Percentiles rank a stretch among this genome's conserved stretches.
These are phyloP conservation scores for Mrakia gelida DNA, from an alignment of 768 basidiomycete genomes.

Conservation along the genomic window DNA sequence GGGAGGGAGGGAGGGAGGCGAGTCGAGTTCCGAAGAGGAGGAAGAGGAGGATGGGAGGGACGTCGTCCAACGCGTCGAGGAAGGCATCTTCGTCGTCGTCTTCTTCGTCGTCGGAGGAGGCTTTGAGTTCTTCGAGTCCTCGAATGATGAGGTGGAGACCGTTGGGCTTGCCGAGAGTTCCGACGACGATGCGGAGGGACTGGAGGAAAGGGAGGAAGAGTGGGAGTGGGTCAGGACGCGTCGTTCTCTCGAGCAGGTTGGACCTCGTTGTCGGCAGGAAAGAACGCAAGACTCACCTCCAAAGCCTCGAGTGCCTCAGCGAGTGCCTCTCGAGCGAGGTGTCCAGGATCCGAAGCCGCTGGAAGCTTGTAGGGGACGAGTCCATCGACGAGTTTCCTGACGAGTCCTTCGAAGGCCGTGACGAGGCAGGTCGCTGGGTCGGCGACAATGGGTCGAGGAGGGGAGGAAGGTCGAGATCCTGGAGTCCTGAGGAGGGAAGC, in stretches of 20 bases:
- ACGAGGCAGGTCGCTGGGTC: slow-evolving; percentile 14
- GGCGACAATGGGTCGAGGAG: slow-evolving; percentile 7
- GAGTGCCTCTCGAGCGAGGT: slow-evolving; percentile 31
- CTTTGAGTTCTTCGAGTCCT: slow-evolving; percentile 31
- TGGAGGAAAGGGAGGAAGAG: neutral
- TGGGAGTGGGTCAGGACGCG: neutral
- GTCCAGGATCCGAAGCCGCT: slow-evolving; percentile 17
- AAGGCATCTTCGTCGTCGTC: slow-evolving; percentile 21
- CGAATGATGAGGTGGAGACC: slow-evolving; percentile 23
- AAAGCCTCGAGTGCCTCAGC: slow-evolving; percentile 31
- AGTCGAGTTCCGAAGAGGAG: slow-evolving; percentile 23
- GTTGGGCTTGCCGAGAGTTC: slow-evolving; percentile 16
- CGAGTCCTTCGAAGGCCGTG: slow-evolving; percentile 22
- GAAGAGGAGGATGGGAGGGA: slow-evolving; percentile 31
- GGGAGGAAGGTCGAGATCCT: slow-evolving; percentile 17
- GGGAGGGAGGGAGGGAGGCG: neutral
- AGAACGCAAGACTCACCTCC: neutral
- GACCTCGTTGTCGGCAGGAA: neutral
- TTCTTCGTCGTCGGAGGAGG: slow-evolving; percentile 7
- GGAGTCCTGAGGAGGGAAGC: slow-evolving; percentile 5
- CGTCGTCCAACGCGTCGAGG: slow-evolving; percentile 32
- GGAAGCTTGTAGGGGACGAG: slow-evolving; percentile 28
- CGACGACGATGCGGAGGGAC: slow-evolving; percentile 26
- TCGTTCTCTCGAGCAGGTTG: too few relatives aligned
- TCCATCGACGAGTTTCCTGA: slow-evolving; percentile 23